A percentile compares a stretch with the other conserved stretches of the same genome.
Evolutionary conservation across 2,329 filamentous ascomycete species (phyloP).

Genomic region (Polychaeton citri): DNA sequence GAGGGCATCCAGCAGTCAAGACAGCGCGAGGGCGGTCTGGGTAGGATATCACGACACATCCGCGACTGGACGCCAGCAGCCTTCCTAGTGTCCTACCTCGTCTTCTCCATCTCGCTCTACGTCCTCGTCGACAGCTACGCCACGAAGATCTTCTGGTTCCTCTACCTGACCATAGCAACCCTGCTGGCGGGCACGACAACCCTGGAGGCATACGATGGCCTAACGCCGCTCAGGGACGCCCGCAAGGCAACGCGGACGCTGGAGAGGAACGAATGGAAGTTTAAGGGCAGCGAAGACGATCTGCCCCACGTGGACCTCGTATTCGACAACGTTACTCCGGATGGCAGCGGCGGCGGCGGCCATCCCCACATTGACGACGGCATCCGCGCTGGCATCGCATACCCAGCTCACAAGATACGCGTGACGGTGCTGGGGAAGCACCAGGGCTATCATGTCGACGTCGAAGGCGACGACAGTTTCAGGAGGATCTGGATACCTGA

Average conservation of each 20-base stretch:
- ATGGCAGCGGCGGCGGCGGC: background rate
- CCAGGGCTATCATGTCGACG: slow-evolving; percentile 1
- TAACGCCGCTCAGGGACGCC: slow-evolving; percentile 7
- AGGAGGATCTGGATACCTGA: background rate
- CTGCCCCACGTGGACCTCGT: slow-evolving; percentile 8
- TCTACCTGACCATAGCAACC: slow-evolving; percentile 9
- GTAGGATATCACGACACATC: background rate
- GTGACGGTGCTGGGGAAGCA: slow-evolving; percentile 5
- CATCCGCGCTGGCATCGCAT: slow-evolving; percentile 1
- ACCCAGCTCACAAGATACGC: slow-evolving; percentile 5
- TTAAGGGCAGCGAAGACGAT: slow-evolving; percentile 2
- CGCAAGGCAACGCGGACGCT: slow-evolving; percentile 7
- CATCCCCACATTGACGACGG: background rate
- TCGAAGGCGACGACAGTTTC: background rate
- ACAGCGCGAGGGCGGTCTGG: background rate
- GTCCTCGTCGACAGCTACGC: slow-evolving; percentile 5
- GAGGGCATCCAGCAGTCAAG: background rate
- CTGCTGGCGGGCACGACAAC: slow-evolving; percentile 6
- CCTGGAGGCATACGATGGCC: slow-evolving; percentile 10
- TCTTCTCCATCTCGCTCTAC: slow-evolving; percentile 12
- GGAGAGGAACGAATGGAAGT: slow-evolving; percentile 2
- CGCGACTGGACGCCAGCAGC: slow-evolving; percentile 6
- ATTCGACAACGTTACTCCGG: slow-evolving; percentile 4
- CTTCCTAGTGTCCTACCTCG: slow-evolving; percentile 9
- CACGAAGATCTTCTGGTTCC: slow-evolving; percentile 11